Evolutionary conservation across 106 monocot genomes (phyloP).

Genomic region (Hemerocallis citrina): DNA sequence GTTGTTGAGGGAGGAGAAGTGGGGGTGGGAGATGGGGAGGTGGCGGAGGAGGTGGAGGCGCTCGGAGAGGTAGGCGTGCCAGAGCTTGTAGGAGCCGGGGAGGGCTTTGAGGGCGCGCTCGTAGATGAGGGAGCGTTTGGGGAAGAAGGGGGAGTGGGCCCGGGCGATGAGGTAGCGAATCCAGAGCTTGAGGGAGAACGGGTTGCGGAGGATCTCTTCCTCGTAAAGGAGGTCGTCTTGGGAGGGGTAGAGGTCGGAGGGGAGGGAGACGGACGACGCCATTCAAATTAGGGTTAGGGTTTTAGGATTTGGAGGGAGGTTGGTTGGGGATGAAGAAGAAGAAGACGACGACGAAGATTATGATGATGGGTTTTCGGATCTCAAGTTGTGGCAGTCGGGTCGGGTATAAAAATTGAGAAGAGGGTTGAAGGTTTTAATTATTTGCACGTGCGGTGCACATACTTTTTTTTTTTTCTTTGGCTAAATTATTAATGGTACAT

Average conservation of each 20-base stretch:
- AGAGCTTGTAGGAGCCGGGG: conserved; percentile 92
- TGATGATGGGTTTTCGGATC: no score
- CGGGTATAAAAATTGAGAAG: no score
- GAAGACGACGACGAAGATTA: no score
- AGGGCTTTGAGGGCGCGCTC: conserved; percentile 92
- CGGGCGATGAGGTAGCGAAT: conserved; percentile 88
- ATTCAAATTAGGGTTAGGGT: conserved; percentile 2
- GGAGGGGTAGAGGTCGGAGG: conserved; percentile 37
- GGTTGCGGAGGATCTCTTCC: conserved; percentile 92
- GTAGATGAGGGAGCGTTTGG: conserved; percentile 80
- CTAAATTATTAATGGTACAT: no score
- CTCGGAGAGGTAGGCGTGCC: conserved; percentile 91
- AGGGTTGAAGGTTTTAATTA: no score
- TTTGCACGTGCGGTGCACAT: no score
- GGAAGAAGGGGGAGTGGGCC: conserved; percentile 71
- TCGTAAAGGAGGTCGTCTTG: conserved; percentile 61
- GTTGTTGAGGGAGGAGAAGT: conserved; percentile 69
- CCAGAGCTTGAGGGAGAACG: conserved; percentile 87
- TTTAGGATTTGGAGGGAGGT: neutral
- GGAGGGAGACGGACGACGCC: neutral
- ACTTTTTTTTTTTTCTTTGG: no score
- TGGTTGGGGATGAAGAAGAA: no score
- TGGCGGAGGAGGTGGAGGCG: conserved; percentile 58
- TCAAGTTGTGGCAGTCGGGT: no score
- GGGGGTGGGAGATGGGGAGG: conserved; percentile 50